Percentiles rank a stretch among this genome's conserved stretches.
Conservation (phyloP, 1,284 basidiomycete genomes). For the Trichosporon sp. region DNA sequence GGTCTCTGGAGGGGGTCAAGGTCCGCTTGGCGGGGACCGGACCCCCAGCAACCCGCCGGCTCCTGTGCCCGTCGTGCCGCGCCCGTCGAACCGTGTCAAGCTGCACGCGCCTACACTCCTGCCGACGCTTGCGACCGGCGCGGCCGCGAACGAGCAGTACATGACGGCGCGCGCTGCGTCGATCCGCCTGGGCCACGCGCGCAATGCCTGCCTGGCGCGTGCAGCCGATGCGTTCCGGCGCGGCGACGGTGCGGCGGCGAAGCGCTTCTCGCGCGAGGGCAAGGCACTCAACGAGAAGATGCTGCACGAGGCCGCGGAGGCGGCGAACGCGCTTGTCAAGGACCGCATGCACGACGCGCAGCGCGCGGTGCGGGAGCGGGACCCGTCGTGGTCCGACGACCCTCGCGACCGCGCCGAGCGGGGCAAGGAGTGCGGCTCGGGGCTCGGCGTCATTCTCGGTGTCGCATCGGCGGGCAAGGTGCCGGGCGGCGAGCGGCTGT, state of each 20-base stretch:
- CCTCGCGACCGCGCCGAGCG: constrained; percentile 67
- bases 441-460: constrained; percentile 79
- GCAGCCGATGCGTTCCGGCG: constrained; percentile 92
- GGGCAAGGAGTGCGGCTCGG: constrained; percentile 73
- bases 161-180: constrained; percentile 79
- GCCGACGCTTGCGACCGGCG: constrained; percentile 81
- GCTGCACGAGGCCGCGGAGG: constrained; percentile 72
- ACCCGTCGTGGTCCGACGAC: constrained; percentile 74
- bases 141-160: constrained; percentile 72
- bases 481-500: constrained; percentile 56
- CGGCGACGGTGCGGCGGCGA: constrained; percentile 90
- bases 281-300: constrained; percentile 88
- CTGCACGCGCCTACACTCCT: constrained; percentile 75
- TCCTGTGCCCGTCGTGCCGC: constrained; percentile 55
- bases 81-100: constrained; percentile 74
- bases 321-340: constrained; percentile 70
- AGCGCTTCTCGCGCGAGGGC: constrained; percentile 86
- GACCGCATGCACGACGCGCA: constrained; percentile 73
- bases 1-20: neutral
- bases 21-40: constrained; percentile 5
- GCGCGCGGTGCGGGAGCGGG: constrained; percentile 65
- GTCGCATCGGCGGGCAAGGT: constrained; percentile 60
- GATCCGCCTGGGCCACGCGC: constrained; percentile 81
- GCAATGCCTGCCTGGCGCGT: constrained; percentile 89
- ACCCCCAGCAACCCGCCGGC: constrained; percentile 52